A percentile compares a stretch with the other conserved stretches of the same genome.
Conservation (phyloP, 2,329 filamentous ascomycete genomes). For the Ilyonectria robusta region DNA sequence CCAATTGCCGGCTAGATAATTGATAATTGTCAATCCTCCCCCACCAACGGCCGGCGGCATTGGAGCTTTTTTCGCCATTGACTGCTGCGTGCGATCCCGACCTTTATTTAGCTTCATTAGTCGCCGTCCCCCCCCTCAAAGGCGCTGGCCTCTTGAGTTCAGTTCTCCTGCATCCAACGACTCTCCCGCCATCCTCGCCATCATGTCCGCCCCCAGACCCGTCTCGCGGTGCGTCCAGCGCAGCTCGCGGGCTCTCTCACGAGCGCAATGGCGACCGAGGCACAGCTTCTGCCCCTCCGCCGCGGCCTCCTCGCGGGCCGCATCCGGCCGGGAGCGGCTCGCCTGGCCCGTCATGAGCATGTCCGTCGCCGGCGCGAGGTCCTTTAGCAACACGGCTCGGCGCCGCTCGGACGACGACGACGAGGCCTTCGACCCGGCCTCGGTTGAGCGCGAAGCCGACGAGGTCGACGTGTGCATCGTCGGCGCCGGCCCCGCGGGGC, state of each 20-base stretch:
- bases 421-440: constrained; percentile 72
- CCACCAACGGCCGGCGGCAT: constrained; percentile 29
- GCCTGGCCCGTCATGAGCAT: constrained; percentile 38
- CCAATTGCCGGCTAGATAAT: constrained; percentile 45
- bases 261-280: constrained; percentile 47
- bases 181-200: constrained; percentile 16
- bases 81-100: constrained; percentile 14
- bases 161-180: constrained; percentile 44
- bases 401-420: constrained; percentile 48
- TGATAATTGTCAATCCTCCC: constrained; percentile 44
- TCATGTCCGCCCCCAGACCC: constrained; percentile 56
- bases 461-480: constrained; percentile 97
- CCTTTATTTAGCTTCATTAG: constrained; percentile 19
- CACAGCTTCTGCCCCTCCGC: constrained; percentile 41
- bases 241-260: constrained; percentile 52
- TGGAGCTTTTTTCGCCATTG: constrained; percentile 34
- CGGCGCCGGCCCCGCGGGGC: constrained; percentile 93
- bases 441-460: constrained; percentile 88
- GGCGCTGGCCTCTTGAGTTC: constrained; percentile 22
- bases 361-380: constrained; percentile 44
- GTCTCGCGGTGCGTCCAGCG: constrained; percentile 58
- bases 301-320: constrained; percentile 29
- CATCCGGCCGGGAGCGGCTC: constrained; percentile 32
- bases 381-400: constrained; percentile 54
- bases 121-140: constrained; percentile 16